A percentile compares a stretch with the other conserved stretches of the same genome.
These are phyloP conservation scores for Lablab purpureus DNA, from an alignment of 306 rosid genomes.

Conservation along the genomic window DNA sequence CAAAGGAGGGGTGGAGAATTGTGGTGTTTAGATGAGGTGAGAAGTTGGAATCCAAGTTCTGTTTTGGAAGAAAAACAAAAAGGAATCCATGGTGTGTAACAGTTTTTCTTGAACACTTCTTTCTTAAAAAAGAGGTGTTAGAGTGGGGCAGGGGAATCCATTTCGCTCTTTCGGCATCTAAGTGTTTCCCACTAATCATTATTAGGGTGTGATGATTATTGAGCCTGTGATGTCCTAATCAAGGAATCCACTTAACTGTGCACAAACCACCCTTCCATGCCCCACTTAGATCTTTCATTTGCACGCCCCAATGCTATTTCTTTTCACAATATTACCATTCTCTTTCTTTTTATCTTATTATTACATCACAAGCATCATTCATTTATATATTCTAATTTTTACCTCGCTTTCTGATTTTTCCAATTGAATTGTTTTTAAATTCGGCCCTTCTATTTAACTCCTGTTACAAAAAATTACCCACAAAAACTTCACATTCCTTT, in stretches of 20 bases:
- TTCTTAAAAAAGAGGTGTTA: neutral
- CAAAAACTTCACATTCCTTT: too few relatives aligned
- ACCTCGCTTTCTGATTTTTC: too few relatives aligned
- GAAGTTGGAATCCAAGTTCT: too few relatives aligned
- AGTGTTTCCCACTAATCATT: slow-evolving; percentile 45
- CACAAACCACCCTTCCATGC: slow-evolving; percentile 56
- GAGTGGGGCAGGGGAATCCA: slow-evolving; percentile 17
- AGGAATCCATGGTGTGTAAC: neutral
- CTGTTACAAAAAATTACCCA: too few relatives aligned
- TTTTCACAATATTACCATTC: slow-evolving; percentile 46
- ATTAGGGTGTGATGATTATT: slow-evolving; percentile 48
- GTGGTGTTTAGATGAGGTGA: too few relatives aligned
- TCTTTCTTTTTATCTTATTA: too few relatives aligned
- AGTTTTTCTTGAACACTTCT: neutral
- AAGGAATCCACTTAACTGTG: slow-evolving; percentile 60
- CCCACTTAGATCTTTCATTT: slow-evolving; percentile 56
- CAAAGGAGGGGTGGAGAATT: too few relatives aligned
- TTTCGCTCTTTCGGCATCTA: slow-evolving; percentile 23
- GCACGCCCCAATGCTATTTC: slow-evolving; percentile 65
- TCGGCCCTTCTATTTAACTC: too few relatives aligned
- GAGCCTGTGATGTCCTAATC: slow-evolving; percentile 60
- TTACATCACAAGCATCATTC: neutral
- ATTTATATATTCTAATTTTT: too few relatives aligned
- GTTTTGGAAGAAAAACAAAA: neutral
- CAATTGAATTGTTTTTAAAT: too few relatives aligned